Base-by-base conservation (phyloP, 495 filamentous ascomycete genomes). In the Amorphotheca resinae region DNA sequence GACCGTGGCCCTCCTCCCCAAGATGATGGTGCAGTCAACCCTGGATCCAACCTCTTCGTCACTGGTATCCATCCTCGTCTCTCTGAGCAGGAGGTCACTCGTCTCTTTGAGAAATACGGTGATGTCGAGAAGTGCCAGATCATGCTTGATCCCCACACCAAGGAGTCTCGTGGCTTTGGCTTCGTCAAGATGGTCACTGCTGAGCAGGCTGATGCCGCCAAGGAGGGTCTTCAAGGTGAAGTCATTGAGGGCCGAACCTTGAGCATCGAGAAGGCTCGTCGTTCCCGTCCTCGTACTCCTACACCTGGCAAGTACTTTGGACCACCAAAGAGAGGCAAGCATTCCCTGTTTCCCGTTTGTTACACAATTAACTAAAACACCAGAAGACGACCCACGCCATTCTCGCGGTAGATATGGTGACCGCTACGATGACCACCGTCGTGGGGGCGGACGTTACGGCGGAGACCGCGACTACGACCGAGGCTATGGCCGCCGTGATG, bases 301-400 rank as follows among this genome's bases (percentile, higher is more conserved):
- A 99, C 91, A 46, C 91, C 91, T 26, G 91, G 91, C 65, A 95
- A 96, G 65, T 99, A 99, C 77, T 95, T 93, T 59, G 91, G 91
- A 39, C 93, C 93, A 38, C 91, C 93, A 44, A 96, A 99, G 79
- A 72, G 93, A 69, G 91, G 91, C 94, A 67, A 70, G 80, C 35
- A 18, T 25, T 48, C 39, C 9, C 46, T 12, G 23, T 9, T 41
- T 49, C 35, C 40, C 25, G 36, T 52, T 16, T n/a, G 34, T 55
- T 38, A 56, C 51, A 38, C 37, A 41, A 33, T 46, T 56, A 62
- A 63, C 51, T 53, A 56, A 50, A 42, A 45, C 30, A 45, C 28
- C 38, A 58, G 46, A 54, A 69, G 78, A 82, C 55, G 78, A 82
- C 48, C 65, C 74, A 48, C 59, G 68, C 69, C 32, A 68, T 69